Conservation (phyloP, 495 filamentous ascomycete genomes). For the Hypoxylon perforatum region DNA sequence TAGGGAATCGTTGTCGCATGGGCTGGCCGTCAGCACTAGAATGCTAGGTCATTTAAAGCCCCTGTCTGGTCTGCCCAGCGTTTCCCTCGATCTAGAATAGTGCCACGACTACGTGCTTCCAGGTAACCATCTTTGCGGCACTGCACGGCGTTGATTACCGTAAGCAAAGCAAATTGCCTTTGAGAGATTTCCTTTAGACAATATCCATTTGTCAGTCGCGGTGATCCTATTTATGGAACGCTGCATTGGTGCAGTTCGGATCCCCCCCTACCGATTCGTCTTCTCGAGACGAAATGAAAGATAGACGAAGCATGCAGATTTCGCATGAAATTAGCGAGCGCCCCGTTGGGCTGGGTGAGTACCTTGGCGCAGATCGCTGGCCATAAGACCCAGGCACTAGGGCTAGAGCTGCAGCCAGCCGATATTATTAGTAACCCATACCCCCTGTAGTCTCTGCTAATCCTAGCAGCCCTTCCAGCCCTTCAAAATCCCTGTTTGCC, state of each 20-base stretch:
- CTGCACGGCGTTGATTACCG: background rate
- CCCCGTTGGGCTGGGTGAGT: background rate
- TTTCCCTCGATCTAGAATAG: constrained; percentile 1
- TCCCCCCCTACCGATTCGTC: too few relatives aligned
- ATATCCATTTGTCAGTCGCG: too few relatives aligned
- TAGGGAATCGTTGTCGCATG: constrained; percentile 1
- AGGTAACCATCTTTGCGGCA: too few relatives aligned
- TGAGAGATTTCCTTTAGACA: too few relatives aligned
- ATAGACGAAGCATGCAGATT: constrained; percentile 7
- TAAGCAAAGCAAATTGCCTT: too few relatives aligned
- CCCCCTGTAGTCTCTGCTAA: constrained; percentile 4
- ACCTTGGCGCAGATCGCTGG: constrained; percentile 18
- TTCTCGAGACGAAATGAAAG: too few relatives aligned
- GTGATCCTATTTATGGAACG: too few relatives aligned
- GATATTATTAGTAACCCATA: constrained; percentile 23
- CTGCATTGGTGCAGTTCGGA: too few relatives aligned
- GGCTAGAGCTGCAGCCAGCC: constrained; percentile 8
- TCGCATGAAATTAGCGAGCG: background rate
- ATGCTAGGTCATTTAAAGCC: constrained; percentile 16
- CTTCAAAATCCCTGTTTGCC: constrained; percentile 1
- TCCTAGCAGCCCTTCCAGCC: background rate
- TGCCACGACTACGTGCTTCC: constrained; percentile 5
- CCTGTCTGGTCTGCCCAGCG: background rate
- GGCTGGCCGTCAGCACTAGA: constrained; percentile 33
- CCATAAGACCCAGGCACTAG: constrained; percentile 12